A percentile compares a stretch with the other conserved stretches of the same genome.
phyloP scores from a whole-genome alignment of 257 asterid genomes.

The Plectranthus barbatus region DNA sequence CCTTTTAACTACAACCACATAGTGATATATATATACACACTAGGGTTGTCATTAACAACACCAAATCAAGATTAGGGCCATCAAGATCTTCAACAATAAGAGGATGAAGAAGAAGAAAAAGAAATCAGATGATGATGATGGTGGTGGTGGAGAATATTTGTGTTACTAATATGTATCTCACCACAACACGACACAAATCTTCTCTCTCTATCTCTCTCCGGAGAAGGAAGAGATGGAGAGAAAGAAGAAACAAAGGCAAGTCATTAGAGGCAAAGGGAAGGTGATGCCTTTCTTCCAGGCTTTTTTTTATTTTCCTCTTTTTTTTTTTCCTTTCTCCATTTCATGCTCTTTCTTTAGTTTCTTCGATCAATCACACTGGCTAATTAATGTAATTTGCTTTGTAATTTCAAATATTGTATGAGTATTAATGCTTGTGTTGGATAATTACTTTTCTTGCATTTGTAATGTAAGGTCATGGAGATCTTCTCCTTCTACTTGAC shows the following conservation, averaged over 20 bases:
- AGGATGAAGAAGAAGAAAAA: slow-evolving; percentile 12
- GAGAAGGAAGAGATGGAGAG: too few species aligned
- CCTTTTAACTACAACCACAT: neutral
- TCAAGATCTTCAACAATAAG: neutral
- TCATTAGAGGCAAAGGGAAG: slow-evolving; percentile 42
- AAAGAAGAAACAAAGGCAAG: slow-evolving; percentile 24
- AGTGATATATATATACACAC: neutral
- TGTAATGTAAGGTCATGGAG: too few species aligned
- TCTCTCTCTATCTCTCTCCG: neutral
- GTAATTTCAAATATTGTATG: neutral
- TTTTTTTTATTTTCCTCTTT: neutral
- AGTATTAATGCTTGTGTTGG: neutral
- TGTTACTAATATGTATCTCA: neutral
- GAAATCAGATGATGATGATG: neutral
- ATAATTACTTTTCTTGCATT: too few species aligned
- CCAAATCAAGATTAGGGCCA: neutral
- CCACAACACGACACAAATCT: neutral
- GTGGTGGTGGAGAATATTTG: neutral
- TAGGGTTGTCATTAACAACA: neutral
- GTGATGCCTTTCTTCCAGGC: slow-evolving; percentile 43
- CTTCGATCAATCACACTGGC: too few species aligned
- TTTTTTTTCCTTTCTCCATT: neutral
- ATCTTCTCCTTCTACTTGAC: too few species aligned
- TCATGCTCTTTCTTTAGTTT: neutral
- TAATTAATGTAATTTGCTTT: too few species aligned